phyloP scores from a whole-genome alignment of 176 grass and related monocot species.

The Carex parvula region DNA sequence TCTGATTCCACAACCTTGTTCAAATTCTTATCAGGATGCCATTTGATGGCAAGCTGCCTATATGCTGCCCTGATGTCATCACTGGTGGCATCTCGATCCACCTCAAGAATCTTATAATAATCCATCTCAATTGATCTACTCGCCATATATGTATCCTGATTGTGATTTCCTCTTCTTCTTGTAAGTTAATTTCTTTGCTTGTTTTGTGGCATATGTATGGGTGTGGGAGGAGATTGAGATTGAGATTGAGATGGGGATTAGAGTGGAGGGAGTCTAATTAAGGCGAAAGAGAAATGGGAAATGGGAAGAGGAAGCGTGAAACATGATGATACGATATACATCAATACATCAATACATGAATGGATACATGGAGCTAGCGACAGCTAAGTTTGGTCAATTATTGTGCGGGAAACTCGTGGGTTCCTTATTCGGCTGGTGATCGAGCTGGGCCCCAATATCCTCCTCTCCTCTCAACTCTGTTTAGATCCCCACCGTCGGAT shows the following conservation, averaged over 20 bases:
- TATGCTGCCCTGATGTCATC: conserved; percentile 73
- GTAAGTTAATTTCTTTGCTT: conserved; percentile 1
- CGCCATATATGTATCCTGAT: background rate
- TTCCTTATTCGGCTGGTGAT: conserved; percentile 19
- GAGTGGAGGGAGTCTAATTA: background rate
- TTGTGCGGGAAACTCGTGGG: conserved; percentile 23
- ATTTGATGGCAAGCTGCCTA: conserved; percentile 58
- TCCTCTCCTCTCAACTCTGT: too few relatives aligned
- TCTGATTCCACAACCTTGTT: conserved; percentile 47
- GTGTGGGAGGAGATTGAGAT: background rate
- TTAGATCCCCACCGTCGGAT: too few relatives aligned
- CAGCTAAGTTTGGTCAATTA: conserved; percentile 6
- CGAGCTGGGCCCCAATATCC: background rate
- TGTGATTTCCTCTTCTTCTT: background rate
- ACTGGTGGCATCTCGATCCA: conserved; percentile 53
- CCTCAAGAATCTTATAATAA: conserved; percentile 83
- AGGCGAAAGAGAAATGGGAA: background rate
- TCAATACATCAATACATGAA: background rate
- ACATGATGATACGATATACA: background rate
- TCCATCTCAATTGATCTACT: conserved; percentile 44
- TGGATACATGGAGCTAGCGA: background rate
- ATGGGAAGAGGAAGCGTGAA: background rate
- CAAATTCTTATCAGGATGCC: conserved; percentile 84
- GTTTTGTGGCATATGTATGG: conserved; percentile 20
- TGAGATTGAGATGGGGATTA: conserved; percentile 13